These are phyloP conservation scores for Aschersonia sp. DNA, from an alignment of 2,329 filamentous ascomycete genomes.

Conservation along the genomic window DNA sequence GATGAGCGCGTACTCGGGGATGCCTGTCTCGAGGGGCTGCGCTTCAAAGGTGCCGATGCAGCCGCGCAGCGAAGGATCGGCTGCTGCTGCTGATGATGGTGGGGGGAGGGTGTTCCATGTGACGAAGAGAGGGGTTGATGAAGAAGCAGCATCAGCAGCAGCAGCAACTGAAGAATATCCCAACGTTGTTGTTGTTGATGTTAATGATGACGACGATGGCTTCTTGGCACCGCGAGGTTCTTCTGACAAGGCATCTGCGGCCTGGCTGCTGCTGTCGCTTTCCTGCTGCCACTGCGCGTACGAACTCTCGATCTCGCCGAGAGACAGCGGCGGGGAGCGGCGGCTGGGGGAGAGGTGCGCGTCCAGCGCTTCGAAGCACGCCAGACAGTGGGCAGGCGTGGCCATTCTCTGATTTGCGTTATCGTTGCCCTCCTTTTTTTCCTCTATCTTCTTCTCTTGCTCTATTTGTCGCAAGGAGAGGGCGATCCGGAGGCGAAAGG, in stretches of 20 bases:
- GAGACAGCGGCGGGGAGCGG: conserved; percentile 38
- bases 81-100: conserved; percentile 8
- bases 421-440: neutral
- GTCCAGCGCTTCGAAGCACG: conserved; percentile 78
- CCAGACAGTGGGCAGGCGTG: conserved; percentile 70
- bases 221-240: too few relatives aligned
- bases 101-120: conserved; percentile 67
- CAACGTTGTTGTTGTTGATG: too few relatives aligned
- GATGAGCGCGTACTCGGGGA: conserved; percentile 70
- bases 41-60: conserved; percentile 93
- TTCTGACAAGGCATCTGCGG: too few relatives aligned
- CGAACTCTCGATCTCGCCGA: conserved; percentile 55
- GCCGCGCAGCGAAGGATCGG: conserved; percentile 54
- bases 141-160: conserved; percentile 12
- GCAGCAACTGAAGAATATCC: conserved; percentile 16
- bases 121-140: conserved; percentile 69
- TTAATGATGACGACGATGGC: conserved; percentile 11
- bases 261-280: too few relatives aligned
- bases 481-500: too few relatives aligned
- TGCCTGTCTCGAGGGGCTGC: conserved; percentile 55
- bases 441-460: too few relatives aligned
- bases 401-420: conserved; percentile 49
- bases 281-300: conserved; percentile 27
- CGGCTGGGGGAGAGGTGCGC: conserved; percentile 55
- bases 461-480: too few relatives aligned